A percentile compares a stretch with the other conserved stretches of the same genome.
Evolutionary conservation across 108 stramenopile genomes (phyloP).

Genomic region (Cyclostephanos invisitatus): DNA sequence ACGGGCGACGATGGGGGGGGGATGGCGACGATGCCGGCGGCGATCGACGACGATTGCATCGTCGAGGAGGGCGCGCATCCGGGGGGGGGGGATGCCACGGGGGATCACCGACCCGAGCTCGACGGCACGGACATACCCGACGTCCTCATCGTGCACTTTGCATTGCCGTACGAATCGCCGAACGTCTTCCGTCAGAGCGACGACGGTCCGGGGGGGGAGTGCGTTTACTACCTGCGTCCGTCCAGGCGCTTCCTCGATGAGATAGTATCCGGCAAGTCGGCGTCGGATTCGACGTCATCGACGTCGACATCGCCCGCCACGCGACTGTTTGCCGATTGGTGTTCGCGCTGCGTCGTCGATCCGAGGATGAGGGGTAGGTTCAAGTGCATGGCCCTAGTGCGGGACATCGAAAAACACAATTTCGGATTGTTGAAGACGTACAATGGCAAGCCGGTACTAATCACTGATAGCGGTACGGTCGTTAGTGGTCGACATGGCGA

Average conservation of each 20-base stretch:
- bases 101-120: constrained; percentile 34
- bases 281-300: background rate
- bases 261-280: constrained; percentile 31
- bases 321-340: constrained; percentile 55
- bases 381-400: constrained; percentile 62
- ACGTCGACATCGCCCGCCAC: constrained; percentile 51
- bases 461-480: constrained; percentile 57
- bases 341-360: constrained; percentile 44
- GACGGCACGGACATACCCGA: constrained; percentile 42
- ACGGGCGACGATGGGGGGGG: background rate
- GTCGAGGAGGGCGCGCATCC: no score
- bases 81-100: constrained; percentile 2
- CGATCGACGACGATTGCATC: constrained; percentile 2
- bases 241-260: constrained; percentile 51
- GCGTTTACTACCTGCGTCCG: constrained; percentile 51
- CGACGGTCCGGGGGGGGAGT: constrained; percentile 54
- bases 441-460: constrained; percentile 73
- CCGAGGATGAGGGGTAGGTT: constrained; percentile 49
- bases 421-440: constrained; percentile 56
- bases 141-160: constrained; percentile 54
- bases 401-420: constrained; percentile 51
- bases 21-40: background rate
- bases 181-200: constrained; percentile 51
- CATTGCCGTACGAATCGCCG: constrained; percentile 55
- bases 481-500: constrained; percentile 39